Base-by-base conservation (phyloP, 208 protist genomes). In the Trypanosoma mega region DNA sequence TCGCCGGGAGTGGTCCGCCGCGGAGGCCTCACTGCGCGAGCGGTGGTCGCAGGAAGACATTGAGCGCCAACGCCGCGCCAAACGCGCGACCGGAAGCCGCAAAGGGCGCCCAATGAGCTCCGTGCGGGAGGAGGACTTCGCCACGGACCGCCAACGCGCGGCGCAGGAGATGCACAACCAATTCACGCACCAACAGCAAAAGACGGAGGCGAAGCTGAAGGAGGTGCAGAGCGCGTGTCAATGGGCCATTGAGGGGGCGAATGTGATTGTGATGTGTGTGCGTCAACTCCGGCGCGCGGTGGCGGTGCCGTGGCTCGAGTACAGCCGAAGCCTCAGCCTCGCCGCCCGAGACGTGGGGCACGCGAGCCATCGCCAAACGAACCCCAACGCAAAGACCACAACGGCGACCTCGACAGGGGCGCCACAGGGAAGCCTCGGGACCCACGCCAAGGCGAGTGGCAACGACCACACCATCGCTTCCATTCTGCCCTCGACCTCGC, bases 221-320 rank as follows among this genome's bases (percentile, higher is more conserved):
- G 27, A 56, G 0, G 51, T 77, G 18, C 74, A 75, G 46, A 64
- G 68, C 34, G 66, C 76, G 14, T 90, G 81, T 50, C 60, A 56
- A 54, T 82, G 84, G 45, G 75, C 82, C 33, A 74, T 87, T 46
- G 80, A 78, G 3, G 87, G 76, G 18, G 84, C 80, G 27, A 91
- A 90, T 26, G 2, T 82, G 0, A 82, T 94, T 27, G 62, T 85
- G 0, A 77, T 81, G 26, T 78, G 67, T n/a, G 73, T 87, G 33
- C 68, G 72, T 3, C 72, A 68, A 1, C 68, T 94, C 36, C 66
- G 70, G 9, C 57, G 76, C 8, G 75, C 74, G 30, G 44, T 29
- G 27, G 51, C 80, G 21, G 74, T 65, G 14, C 78, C 70, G 3
- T 52, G 56, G 12, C 62, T 92, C 46, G 56, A 57, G 41, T 56